phyloP scores from a whole-genome alignment of 2,329 filamentous ascomycete genomes.

The Dryadomyces sulphureus region DNA sequence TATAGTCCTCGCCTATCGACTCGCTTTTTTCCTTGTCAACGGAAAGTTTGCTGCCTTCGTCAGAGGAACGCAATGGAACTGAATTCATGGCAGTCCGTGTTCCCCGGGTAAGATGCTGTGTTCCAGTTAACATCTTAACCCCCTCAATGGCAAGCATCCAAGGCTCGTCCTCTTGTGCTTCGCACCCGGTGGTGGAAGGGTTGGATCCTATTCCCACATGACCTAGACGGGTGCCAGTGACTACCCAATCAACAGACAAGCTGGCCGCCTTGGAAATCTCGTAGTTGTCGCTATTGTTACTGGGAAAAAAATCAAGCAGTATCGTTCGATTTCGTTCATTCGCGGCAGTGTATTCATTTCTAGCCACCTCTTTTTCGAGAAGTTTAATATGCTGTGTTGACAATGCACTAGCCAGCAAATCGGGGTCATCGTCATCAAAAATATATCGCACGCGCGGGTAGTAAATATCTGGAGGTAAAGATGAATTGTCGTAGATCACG shows the following conservation, averaged over 20 bases:
- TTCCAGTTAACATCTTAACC: slow-evolving; percentile 17
- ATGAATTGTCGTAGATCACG: slow-evolving; percentile 57
- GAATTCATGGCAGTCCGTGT: not conserved
- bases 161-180: slow-evolving; percentile 17
- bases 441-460: slow-evolving; percentile 86
- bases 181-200: slow-evolving; percentile 16
- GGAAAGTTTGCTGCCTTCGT: not conserved
- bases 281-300: slow-evolving; percentile 24
- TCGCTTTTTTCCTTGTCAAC: not conserved
- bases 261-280: slow-evolving; percentile 55
- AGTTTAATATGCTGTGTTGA: slow-evolving; percentile 25
- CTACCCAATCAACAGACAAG: slow-evolving; percentile 58
- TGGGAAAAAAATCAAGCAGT: slow-evolving; percentile 37
- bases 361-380: not conserved
- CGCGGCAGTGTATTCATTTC: slow-evolving; percentile 13
- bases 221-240: slow-evolving; percentile 30
- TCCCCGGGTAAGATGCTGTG: not conserved
- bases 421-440: slow-evolving; percentile 81
- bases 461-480: slow-evolving; percentile 36
- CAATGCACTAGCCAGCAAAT: slow-evolving; percentile 55
- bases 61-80: not conserved
- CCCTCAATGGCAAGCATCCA: slow-evolving; percentile 52
- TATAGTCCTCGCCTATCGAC: slow-evolving; percentile 29
- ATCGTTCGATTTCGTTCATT: slow-evolving; percentile 31
- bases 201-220: slow-evolving; percentile 21